Base-by-base conservation (phyloP, 1,284 basidiomycete genomes). In the Irpex lacteus region DNA sequence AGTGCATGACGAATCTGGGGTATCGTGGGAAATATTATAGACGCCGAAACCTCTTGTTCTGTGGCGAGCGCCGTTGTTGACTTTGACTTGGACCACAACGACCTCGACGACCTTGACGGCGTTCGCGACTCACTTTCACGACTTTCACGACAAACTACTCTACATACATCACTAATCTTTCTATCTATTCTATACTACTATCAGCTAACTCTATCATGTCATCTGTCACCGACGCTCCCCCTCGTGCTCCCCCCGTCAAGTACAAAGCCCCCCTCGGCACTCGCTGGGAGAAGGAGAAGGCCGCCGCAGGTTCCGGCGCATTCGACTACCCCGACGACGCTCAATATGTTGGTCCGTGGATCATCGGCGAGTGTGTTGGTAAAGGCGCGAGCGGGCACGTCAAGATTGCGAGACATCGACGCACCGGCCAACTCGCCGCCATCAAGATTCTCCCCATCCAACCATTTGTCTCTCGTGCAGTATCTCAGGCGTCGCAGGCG, bases 361-460 rank as follows among this genome's bases (percentile, higher is more conserved):
- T 92, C 69, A 82, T 98, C n/a, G 96, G 96, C 68, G 92, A 95
- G 76, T 96, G 95, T 68, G 92, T 98, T 66, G 96, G 96, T 2
- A 97, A 97, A 78, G 96, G 96, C 57, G 94, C 94, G 52, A 94
- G 91, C 69, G 96, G 95, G 75, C 94, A 96, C 63, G 97, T 99
- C 74, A 96, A 96, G 78, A 92, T 98, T 70, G 98, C 95, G 19
- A 89, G 89, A 70, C 97, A 99, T 76, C 85, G 86, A 34, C 82
- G 85, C 60, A 97, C 97, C 1, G 93, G 94, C 37, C 92, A 98
- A 77, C 91, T 94, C 73, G 98, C 98, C 40, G 98, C 98, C 1
- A 91, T 99, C 78, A 99, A 99, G 81, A 98, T 99, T 70, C 90
- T 99, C 36, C 96, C 97, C 21, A 86, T 97, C 63, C 90, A 94